Base-by-base conservation (phyloP, 140 eudicot species). In the Flaveria floridana region DNA sequence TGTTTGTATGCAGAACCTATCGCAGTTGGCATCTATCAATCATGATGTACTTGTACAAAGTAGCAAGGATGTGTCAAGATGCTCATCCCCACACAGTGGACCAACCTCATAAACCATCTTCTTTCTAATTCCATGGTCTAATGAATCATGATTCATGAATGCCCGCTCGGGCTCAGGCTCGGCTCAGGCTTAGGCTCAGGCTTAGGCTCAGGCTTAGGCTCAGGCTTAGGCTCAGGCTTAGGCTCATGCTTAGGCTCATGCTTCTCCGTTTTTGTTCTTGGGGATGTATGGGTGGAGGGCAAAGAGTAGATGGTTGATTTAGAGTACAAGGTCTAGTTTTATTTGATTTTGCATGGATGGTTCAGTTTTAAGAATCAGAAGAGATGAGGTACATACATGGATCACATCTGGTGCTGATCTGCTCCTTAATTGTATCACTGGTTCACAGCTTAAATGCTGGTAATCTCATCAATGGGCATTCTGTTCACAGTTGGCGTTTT, bases 11-110 rank as follows among this genome's bases (percentile, higher is more conserved):
- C 97, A 91, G 97, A 91, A 91, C 81, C 78, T 91, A 78, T 91
- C 97, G 0, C 97, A 91, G 77, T 78, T 91, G 77, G 96, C 97
- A 44, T 86, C 96, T 6, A 89, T 89, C 67, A 91, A 91, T 72
- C 97, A 85, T 53, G 96, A 91, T 55, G 93, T 91, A 37, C 88
- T 91, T 68, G 34, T 87, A 76, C 96, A 88, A 68, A 88, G 81
- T 67, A 90, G 84, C 77, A 88, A 82, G 80, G 92, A 87, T 20
- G 58, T 86, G 37, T 82, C 87, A 15, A 79, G 86, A 78, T 70
- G 86, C 57, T 84, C 93, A 28, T 82, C 93, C 68, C 93, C 96
- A 8, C 74, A 74, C 46, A 82, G 75, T 62, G 82, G 62, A 61
- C 66, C 84, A 50, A 79, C 72, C 65, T 28, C 78, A 18, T 85